These are phyloP conservation scores for Litsea cubeba DNA, from an alignment of 164 flowering plant genomes.

Conservation along the genomic window DNA sequence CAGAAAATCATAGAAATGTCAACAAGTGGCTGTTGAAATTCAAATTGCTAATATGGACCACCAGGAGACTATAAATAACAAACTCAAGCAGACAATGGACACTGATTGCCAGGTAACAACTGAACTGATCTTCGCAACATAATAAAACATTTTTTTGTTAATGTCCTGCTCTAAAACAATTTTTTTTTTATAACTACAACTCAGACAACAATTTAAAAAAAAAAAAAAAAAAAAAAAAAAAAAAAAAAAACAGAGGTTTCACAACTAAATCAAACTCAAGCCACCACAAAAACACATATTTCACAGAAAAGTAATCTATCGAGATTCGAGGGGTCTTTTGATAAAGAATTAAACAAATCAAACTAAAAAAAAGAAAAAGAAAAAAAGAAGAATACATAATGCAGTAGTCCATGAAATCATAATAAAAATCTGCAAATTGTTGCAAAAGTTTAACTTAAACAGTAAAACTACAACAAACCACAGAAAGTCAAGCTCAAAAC, in stretches of 20 bases:
- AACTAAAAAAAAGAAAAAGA: not conserved
- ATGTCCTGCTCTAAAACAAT: too few species aligned
- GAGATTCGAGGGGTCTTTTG: too few species aligned
- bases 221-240: too few species aligned
- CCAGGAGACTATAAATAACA: not conserved
- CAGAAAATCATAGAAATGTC: not conserved
- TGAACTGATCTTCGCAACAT: not conserved
- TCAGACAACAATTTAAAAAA: not conserved
- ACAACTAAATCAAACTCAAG: conserved; percentile 1
- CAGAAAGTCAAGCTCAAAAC: not conserved
- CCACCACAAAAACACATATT: not conserved
- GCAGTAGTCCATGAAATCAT: not conserved
- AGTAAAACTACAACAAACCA: not conserved
- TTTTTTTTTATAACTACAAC: too few species aligned
- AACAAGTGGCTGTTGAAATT: not conserved
- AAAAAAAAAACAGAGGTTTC: not conserved
- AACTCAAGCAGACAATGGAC: not conserved
- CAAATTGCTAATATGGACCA: not conserved
- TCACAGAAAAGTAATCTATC: not conserved
- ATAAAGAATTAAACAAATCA: not conserved
- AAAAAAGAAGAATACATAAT: not conserved
- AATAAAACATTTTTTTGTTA: too few species aligned
- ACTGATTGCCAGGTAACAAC: not conserved
- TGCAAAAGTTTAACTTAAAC: not conserved
- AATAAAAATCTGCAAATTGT: not conserved